A percentile compares a stretch with the other conserved stretches of the same genome.
These are phyloP conservation scores for Talaromyces funiculosus DNA, from an alignment of 2,329 filamentous ascomycete genomes.

Conservation along the genomic window DNA sequence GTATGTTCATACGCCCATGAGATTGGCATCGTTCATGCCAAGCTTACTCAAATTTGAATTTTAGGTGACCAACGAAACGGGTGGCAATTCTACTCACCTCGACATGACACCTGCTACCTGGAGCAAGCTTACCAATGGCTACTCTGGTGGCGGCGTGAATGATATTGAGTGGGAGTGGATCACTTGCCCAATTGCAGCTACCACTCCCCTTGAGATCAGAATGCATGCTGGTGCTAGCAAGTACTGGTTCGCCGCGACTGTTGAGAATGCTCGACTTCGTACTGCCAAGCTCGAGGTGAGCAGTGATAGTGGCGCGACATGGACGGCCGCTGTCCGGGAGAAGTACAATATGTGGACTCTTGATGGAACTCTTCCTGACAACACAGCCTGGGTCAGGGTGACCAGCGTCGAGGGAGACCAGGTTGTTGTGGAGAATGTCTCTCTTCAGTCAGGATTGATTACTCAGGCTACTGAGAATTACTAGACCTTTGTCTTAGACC, in stretches of 20 bases:
- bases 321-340: not conserved
- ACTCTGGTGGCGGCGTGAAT: not conserved
- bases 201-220: not conserved
- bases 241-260: not conserved
- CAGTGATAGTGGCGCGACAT: not conserved
- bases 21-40: not conserved
- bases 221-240: not conserved
- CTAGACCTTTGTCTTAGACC: not conserved
- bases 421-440: not conserved
- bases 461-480: not conserved
- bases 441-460: not conserved
- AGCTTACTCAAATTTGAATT: not conserved
- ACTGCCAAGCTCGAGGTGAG: not conserved
- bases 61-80: not conserved
- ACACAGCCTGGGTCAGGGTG: not conserved
- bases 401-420: not conserved
- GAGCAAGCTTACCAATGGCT: not conserved
- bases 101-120: slow-evolving; percentile 4
- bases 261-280: slow-evolving; percentile 2
- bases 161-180: slow-evolving; percentile 1
- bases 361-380: not conserved
- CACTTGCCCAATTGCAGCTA: not conserved
- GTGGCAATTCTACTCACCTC: not conserved
- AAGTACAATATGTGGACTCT: slow-evolving; percentile 1
- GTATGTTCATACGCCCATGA: not conserved